Base-by-base conservation (phyloP, 345 rosid species). In the Arabidopsis thaliana region DNA sequence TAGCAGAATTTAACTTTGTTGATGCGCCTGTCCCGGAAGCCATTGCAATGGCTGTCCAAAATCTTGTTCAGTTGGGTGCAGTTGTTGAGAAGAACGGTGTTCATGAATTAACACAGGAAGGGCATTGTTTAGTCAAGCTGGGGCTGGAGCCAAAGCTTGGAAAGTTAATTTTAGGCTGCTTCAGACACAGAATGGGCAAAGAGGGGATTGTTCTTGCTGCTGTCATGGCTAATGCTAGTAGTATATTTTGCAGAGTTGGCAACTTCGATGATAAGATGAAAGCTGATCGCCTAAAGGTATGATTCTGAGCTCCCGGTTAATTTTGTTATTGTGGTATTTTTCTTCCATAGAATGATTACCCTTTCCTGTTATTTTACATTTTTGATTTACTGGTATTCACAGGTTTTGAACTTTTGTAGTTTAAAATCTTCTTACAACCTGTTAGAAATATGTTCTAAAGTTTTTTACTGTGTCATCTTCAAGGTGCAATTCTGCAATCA, bases 111-210 rank as follows among this genome's bases (percentile, higher is more conserved):
- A 89, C 98, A 12, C 78, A 58, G 12, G 96, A 83, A 7, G 98
- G 97, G 28, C 51, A 67, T 14, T 58, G 52, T 80, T 75, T 91
- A 80, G 90, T 94, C 49, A 91, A 91, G 82, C 83, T 94, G 74
- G 98, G 97, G 61, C 80, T 88, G 79, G 98, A 89, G 66, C 98
- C 98, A 65, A 87, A 87, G 61, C 96, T 94, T 49, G 98, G 97
- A 32, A 94, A 89, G 78, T 66, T 94, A 38, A 86, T 94, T 71
- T 79, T 83, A 70, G 82, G 87, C 69, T 89, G 96, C 82, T 78
- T 78, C 70, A 57, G 25, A 57, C 62, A 71, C 67, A 57, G 84
- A 65, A 79, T 91, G 89, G 83, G 87, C 50, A 89, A 83, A 74
- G 98, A 94, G 77, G 98, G 98, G 44, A 65, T 88, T 78, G 88